Conservation (phyloP, 2,329 filamentous ascomycete species). For the Microsporum canis region DNA sequence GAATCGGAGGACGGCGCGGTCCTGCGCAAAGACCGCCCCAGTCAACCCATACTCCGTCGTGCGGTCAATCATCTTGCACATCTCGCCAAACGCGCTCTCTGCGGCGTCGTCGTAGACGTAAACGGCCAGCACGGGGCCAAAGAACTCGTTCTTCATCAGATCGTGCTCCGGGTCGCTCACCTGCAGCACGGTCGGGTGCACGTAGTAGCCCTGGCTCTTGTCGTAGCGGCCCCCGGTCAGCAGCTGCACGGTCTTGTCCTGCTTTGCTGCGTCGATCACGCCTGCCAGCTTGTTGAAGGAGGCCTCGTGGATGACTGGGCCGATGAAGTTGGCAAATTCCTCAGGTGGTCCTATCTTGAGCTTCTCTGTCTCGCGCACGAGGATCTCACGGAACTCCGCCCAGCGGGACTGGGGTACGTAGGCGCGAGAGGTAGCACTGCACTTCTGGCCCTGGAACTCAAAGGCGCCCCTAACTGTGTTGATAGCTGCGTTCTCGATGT, state of each 20-base stretch:
- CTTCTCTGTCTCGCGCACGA: conserved; percentile 55
- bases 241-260: conserved; percentile 59
- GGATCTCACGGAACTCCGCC: conserved; percentile 56
- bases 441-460: conserved; percentile 87
- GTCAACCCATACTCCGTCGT: conserved; percentile 35
- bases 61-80: conserved; percentile 41
- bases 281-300: conserved; percentile 70
- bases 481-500: conserved; percentile 64
- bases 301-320: conserved; percentile 71
- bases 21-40: conserved; percentile 34
- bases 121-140: conserved; percentile 63
- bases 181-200: conserved; percentile 71
- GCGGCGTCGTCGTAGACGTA: conserved; percentile 65
- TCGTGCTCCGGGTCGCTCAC: conserved; percentile 62
- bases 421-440: conserved; percentile 68
- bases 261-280: conserved; percentile 67
- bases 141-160: conserved; percentile 67
- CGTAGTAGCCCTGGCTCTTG: conserved; percentile 66
- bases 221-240: conserved; percentile 68
- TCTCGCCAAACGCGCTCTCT: conserved; percentile 48
- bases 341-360: conserved; percentile 61
- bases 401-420: conserved; percentile 69
- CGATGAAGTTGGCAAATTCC: conserved; percentile 67
- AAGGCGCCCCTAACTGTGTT: conserved; percentile 80
- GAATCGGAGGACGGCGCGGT: conserved; percentile 26